phyloP scores from a whole-genome alignment of 441 rosid genomes.

The Dalechampia spathulata region DNA sequence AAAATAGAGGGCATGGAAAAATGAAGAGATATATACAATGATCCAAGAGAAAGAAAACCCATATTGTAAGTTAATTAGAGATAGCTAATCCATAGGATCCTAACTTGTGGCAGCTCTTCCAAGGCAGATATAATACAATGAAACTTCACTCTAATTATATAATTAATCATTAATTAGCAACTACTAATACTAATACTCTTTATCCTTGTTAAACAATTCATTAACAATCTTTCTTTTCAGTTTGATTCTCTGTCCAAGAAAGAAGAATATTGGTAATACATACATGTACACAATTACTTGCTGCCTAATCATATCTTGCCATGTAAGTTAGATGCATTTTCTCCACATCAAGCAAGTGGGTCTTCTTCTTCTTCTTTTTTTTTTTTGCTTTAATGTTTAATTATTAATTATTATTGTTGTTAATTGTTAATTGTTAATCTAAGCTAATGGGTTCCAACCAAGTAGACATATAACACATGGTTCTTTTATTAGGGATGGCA shows the following conservation, averaged over 20 bases:
- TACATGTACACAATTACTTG: too few relatives aligned
- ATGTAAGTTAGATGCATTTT: not conserved
- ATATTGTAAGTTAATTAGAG: not conserved
- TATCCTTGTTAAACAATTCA: not conserved
- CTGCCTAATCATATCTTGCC: not conserved
- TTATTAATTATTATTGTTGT: too few relatives aligned
- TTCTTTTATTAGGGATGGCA: not conserved
- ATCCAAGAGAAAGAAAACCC: not conserved
- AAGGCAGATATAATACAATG: too few relatives aligned
- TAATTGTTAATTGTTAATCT: too few relatives aligned
- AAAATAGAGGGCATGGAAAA: too few relatives aligned
- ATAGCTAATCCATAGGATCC: slow-evolving; percentile 12
- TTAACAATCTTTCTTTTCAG: slow-evolving; percentile 17
- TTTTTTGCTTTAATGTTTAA: too few relatives aligned
- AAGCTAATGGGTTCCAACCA: too few relatives aligned
- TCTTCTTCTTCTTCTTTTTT: too few relatives aligned
- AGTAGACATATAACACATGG: too few relatives aligned
- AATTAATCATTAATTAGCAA: slow-evolving; percentile 2
- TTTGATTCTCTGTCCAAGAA: slow-evolving; percentile 24
- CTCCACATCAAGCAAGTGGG: not conserved
- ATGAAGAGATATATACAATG: not conserved
- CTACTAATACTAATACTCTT: too few relatives aligned
- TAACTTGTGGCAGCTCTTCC: too few relatives aligned
- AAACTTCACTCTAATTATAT: too few relatives aligned
- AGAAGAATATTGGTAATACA: slow-evolving; percentile 24